Evolutionary conservation across 2,329 filamentous ascomycete species (phyloP).

Genomic region (Aureobasidium sp.): DNA sequence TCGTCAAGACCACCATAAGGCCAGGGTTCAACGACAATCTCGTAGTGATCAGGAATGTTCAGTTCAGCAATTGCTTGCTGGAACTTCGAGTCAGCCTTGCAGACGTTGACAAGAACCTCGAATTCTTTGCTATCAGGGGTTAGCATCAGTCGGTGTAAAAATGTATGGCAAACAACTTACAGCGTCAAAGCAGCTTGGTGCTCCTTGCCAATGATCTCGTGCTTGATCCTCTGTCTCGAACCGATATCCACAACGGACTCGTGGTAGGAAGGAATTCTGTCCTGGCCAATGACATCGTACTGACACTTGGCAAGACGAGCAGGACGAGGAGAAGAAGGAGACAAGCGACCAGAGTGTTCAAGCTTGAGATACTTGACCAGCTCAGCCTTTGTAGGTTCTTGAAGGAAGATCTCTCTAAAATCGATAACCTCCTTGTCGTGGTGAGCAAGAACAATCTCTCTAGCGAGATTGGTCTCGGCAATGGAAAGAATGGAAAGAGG

Average conservation of each 20-base stretch:
- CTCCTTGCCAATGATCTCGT: slow-evolving; percentile 26
- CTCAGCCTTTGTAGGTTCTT: slow-evolving; percentile 30
- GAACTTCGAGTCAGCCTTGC: slow-evolving; percentile 39
- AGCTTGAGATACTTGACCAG: slow-evolving; percentile 28
- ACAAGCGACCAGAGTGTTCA: slow-evolving; percentile 22
- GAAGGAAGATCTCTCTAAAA: slow-evolving; percentile 27
- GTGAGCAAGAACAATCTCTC: slow-evolving; percentile 21
- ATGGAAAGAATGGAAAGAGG: slow-evolving; percentile 21
- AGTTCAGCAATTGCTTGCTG: slow-evolving; percentile 25
- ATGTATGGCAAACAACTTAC: slow-evolving; percentile 16
- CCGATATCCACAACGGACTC: slow-evolving; percentile 41
- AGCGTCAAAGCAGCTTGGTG: slow-evolving; percentile 25
- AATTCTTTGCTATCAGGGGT: slow-evolving; percentile 34
- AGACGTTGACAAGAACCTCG: slow-evolving; percentile 41
- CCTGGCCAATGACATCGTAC: slow-evolving; percentile 50
- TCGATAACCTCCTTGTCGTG: slow-evolving; percentile 22
- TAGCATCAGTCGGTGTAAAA: background rate
- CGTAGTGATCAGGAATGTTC: slow-evolving; percentile 25
- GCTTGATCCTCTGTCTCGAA: slow-evolving; percentile 21
- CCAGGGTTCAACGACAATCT: slow-evolving; percentile 29
- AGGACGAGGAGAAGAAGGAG: slow-evolving; percentile 21
- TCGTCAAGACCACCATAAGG: slow-evolving; percentile 26
- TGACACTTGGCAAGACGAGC: slow-evolving; percentile 47
- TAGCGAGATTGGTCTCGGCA: slow-evolving; percentile 21
- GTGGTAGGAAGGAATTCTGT: slow-evolving; percentile 47